A percentile compares a stretch with the other conserved stretches of the same genome.
Conservation (phyloP, 257 asterid genomes). For the Jacaranda copaia region DNA sequence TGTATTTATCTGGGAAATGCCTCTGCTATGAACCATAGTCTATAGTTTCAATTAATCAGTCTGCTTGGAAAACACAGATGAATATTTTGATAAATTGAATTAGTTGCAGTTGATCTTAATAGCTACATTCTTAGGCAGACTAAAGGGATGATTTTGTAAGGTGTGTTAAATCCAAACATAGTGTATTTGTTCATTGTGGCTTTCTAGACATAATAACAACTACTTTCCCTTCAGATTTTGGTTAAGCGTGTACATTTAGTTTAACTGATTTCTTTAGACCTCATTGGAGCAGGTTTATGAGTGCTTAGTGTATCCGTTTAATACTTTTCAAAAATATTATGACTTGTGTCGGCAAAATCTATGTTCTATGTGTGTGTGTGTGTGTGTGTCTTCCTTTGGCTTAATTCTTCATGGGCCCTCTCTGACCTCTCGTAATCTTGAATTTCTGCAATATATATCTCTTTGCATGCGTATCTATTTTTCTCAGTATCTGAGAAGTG, state of each 20-base stretch:
- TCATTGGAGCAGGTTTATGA: not conserved
- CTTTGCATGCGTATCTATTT: not conserved
- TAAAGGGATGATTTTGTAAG: not conserved
- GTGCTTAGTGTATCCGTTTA: not conserved
- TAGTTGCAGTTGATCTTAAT: slow-evolving; percentile 21
- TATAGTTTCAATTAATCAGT: not conserved
- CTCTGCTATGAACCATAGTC: not conserved
- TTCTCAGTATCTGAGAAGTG: not conserved
- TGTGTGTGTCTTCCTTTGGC: not conserved
- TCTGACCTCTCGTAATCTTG: not conserved
- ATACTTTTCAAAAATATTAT: not conserved
- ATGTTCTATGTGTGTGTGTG: not conserved
- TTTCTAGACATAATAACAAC: not conserved
- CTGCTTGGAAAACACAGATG: not conserved
- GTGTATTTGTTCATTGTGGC: not conserved
- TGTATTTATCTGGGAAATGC: not conserved
- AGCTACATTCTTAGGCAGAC: slow-evolving; percentile 1
- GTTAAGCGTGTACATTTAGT: not conserved
- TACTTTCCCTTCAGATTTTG: not conserved
- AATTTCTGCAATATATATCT: not conserved
- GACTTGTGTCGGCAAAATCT: not conserved
- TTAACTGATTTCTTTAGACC: slow-evolving; percentile 1
- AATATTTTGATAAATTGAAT: not conserved
- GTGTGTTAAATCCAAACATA: not conserved
- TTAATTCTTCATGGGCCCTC: not conserved